Evolutionary conservation across 176 grass and related monocot genomes (phyloP).

Genomic region (Oryza brachyantha): DNA sequence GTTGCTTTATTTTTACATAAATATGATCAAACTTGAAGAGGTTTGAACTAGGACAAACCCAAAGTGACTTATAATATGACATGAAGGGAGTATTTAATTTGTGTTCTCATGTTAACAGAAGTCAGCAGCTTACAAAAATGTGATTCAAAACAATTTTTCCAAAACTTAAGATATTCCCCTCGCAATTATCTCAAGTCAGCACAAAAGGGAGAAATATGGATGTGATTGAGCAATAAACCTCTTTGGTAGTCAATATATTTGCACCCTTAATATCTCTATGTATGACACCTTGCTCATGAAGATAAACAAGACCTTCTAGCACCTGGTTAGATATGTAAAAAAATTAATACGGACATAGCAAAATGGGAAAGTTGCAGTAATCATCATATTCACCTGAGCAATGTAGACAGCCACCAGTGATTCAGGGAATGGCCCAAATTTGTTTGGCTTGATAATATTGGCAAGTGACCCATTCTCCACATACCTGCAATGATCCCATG

Average conservation of each 20-base stretch:
- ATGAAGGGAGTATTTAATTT: background rate
- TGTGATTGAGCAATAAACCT: constrained; percentile 52
- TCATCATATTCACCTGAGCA: constrained; percentile 65
- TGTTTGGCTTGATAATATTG: constrained; percentile 99
- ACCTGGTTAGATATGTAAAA: constrained; percentile 50
- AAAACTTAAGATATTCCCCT: background rate
- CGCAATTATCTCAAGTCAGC: constrained; percentile 24
- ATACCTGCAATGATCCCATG: constrained; percentile 52
- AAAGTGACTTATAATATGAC: too few relatives aligned
- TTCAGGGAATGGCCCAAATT: constrained; percentile 99
- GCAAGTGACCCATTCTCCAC: constrained; percentile 99
- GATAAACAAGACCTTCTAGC: constrained; percentile 96
- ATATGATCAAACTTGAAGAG: too few relatives aligned
- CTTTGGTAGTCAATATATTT: constrained; percentile 97
- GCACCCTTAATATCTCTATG: constrained; percentile 99
- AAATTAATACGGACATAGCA: constrained; percentile 14
- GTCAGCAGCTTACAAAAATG: background rate
- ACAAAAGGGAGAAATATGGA: constrained; percentile 23
- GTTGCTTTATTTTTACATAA: too few relatives aligned
- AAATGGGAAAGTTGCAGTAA: constrained; percentile 18
- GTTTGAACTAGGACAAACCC: too few relatives aligned
- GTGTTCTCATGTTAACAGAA: constrained; percentile 2
- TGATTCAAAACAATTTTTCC: constrained; percentile 6
- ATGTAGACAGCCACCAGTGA: constrained; percentile 96
- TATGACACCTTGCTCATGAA: constrained; percentile 99